Percentiles rank a stretch among this genome's conserved stretches.
Evolutionary conservation across 2,329 filamentous ascomycete genomes (phyloP).

Genomic region (Phyllachora maydis): DNA sequence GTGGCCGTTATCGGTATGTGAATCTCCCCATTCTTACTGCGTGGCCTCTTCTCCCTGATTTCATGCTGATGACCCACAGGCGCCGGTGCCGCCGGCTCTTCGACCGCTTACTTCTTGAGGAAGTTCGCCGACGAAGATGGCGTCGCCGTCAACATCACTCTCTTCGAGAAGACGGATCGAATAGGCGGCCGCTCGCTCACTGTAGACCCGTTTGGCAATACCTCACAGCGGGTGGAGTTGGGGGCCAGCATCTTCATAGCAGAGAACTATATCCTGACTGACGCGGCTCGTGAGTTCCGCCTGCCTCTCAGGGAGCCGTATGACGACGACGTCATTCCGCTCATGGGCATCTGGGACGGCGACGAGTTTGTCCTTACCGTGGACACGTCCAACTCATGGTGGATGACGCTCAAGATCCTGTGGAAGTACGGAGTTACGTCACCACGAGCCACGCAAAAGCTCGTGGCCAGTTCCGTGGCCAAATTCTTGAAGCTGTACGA

Average conservation of each 20-base stretch:
- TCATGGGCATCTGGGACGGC: constrained; percentile 71
- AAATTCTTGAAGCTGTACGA: constrained; percentile 69
- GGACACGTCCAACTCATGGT: constrained; percentile 45
- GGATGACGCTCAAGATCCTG: constrained; percentile 57
- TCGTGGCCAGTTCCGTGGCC: constrained; percentile 51
- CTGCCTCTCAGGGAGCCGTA: constrained; percentile 38
- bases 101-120: constrained; percentile 63
- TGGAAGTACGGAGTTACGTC: constrained; percentile 64
- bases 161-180: constrained; percentile 63
- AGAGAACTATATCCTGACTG: constrained; percentile 63
- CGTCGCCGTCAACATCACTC: constrained; percentile 53
- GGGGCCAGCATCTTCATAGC: constrained; percentile 85
- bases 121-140: constrained; percentile 44
- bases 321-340: constrained; percentile 13
- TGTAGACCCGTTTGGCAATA: constrained; percentile 52
- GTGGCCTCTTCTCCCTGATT: background rate
- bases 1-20: constrained; percentile 2
- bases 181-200: constrained; percentile 80
- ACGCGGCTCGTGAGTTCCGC: constrained; percentile 51
- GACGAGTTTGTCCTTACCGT: constrained; percentile 48
- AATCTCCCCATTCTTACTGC: background rate
- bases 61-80: too few species aligned
- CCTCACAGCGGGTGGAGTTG: constrained; percentile 53
- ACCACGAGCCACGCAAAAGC: constrained; percentile 49
- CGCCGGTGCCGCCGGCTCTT: constrained; percentile 74